A percentile compares a stretch with the other conserved stretches of the same genome.
phyloP scores from a whole-genome alignment of 306 rosid species.

The Begonia peltatifolia region DNA sequence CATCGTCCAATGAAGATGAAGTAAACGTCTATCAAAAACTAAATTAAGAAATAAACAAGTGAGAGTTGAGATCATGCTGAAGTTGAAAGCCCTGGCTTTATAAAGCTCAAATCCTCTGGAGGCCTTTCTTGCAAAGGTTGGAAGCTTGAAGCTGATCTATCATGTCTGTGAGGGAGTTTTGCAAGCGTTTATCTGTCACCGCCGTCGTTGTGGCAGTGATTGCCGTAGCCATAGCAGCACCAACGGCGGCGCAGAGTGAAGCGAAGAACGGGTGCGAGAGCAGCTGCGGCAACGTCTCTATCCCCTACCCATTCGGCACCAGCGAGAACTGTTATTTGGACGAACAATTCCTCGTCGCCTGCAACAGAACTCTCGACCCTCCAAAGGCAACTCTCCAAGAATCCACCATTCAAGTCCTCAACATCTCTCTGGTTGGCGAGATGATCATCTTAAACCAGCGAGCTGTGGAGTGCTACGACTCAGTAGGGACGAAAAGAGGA shows the following conservation, averaged over 20 bases:
- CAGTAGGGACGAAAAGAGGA: too few species aligned
- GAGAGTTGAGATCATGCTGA: too few species aligned
- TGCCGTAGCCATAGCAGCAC: not conserved
- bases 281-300: not conserved
- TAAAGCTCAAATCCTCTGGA: too few species aligned
- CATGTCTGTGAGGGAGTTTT: too few species aligned
- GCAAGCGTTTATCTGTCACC: too few species aligned
- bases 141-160: too few species aligned
- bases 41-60: too few species aligned
- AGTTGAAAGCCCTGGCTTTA: too few species aligned
- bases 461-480: too few species aligned
- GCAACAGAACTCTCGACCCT: not conserved
- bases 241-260: not conserved
- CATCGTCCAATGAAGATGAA: too few species aligned
- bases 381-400: not conserved
- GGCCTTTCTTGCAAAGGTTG: too few species aligned
- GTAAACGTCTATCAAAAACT: too few species aligned
- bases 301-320: not conserved
- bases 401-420: not conserved
- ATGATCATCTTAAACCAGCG: not conserved
- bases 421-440: slow-evolving; percentile 13
- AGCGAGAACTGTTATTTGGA: not conserved
- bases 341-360: not conserved
- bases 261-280: not conserved
- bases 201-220: not conserved